Evolutionary conservation across 352 stramenopile species (phyloP).

Genomic region (Phytophthora pistaciae): DNA sequence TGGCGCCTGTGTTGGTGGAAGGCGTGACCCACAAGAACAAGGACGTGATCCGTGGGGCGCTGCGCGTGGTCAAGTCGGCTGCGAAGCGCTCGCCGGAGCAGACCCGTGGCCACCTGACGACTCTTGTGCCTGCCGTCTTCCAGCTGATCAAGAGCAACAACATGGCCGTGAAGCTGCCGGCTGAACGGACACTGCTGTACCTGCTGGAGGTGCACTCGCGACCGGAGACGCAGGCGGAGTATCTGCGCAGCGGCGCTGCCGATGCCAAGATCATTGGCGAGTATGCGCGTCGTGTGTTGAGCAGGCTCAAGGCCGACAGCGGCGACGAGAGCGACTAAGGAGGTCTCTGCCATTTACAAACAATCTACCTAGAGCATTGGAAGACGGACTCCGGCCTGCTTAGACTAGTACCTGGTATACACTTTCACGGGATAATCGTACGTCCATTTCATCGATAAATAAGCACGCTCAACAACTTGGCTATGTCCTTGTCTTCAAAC

Average conservation of each 20-base stretch:
- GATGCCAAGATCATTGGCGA: constrained; percentile 89
- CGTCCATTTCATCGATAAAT: constrained; percentile 43
- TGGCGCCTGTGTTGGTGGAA: constrained; percentile 72
- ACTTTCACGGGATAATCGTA: constrained; percentile 28
- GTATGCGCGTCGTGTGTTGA: constrained; percentile 88
- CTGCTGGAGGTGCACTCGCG: constrained; percentile 88
- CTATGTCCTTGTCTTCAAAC: neutral
- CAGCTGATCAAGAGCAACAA: constrained; percentile 91
- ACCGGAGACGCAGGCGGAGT: constrained; percentile 82
- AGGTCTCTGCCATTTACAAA: constrained; percentile 5
- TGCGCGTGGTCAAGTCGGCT: constrained; percentile 79
- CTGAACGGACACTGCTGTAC: constrained; percentile 88
- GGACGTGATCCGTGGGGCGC: constrained; percentile 75
- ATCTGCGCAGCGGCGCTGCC: constrained; percentile 56
- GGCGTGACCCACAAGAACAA: constrained; percentile 82
- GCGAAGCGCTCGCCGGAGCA: constrained; percentile 72
- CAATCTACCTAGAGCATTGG: constrained; percentile 10
- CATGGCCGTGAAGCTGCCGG: constrained; percentile 87
- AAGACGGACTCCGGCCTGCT: too few relatives aligned
- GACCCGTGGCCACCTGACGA: constrained; percentile 58
- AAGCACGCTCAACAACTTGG: constrained; percentile 1
- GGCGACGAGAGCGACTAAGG: constrained; percentile 82
- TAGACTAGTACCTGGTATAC: constrained; percentile 22
- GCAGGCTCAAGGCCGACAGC: constrained; percentile 89
- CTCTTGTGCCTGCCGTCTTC: constrained; percentile 84